Evolutionary conservation across 2,329 filamentous ascomycete species (phyloP).

Genomic region (Colletotrichum gigasporum): DNA sequence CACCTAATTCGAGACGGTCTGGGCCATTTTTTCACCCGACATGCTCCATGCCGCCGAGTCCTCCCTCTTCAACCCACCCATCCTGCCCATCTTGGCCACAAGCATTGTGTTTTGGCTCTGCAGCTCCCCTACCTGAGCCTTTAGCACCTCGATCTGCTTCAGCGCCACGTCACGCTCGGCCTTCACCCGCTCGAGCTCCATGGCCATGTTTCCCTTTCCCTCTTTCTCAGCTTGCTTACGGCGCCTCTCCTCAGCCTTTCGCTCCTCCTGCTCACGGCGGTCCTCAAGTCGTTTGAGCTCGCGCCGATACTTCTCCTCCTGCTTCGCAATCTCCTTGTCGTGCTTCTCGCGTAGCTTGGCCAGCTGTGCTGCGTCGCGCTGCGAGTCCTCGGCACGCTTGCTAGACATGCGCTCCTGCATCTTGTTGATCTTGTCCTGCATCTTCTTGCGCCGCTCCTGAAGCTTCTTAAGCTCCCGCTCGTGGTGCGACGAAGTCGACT

Average conservation of each 20-base stretch:
- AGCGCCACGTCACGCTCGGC: constrained; percentile 62
- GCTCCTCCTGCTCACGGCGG: constrained; percentile 69
- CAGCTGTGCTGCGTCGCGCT: constrained; percentile 59
- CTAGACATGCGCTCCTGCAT: constrained; percentile 58
- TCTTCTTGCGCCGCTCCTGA: constrained; percentile 66
- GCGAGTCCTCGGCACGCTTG: constrained; percentile 57
- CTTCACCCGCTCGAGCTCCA: constrained; percentile 62
- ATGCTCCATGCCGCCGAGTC: constrained; percentile 47
- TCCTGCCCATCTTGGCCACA: constrained; percentile 58
- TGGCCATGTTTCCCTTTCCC: constrained; percentile 56
- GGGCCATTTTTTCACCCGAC: constrained; percentile 8
- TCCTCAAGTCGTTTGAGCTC: constrained; percentile 73
- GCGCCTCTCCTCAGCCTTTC: constrained; percentile 63
- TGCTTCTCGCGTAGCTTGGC: constrained; percentile 72
- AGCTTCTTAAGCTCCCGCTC: constrained; percentile 75
- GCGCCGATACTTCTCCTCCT: constrained; percentile 71
- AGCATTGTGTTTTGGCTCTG: constrained; percentile 69
- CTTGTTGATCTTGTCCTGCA: constrained; percentile 70
- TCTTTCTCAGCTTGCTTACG: constrained; percentile 64
- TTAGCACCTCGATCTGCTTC: constrained; percentile 64
- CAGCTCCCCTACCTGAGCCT: constrained; percentile 63
- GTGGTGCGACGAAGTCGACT: constrained; percentile 49
- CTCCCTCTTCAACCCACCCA: constrained; percentile 35
- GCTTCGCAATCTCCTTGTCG: constrained; percentile 69
- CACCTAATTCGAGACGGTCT: constrained; percentile 70